Evolutionary conservation across 1,284 basidiomycete species (phyloP).

Genomic region (Trichosporon asahii): DNA sequence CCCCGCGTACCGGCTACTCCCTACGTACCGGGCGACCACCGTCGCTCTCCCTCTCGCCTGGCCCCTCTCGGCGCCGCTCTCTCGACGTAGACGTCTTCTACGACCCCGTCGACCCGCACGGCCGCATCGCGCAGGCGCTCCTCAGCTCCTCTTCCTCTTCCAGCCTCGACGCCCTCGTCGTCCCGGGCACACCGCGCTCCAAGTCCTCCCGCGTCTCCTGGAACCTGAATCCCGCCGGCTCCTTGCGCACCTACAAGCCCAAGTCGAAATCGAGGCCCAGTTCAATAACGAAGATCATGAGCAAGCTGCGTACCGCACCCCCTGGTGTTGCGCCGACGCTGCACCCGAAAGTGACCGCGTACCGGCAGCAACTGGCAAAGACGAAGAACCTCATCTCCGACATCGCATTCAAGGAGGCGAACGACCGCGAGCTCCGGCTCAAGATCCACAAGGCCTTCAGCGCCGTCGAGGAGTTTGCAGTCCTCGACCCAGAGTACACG

Average conservation of each 20-base stretch:
- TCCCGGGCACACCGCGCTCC: neutral
- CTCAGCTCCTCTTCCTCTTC: neutral
- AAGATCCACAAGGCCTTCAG: slow-evolving; percentile 1
- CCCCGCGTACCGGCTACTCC: neutral
- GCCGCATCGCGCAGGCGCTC: neutral
- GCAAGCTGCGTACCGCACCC: slow-evolving; percentile 1
- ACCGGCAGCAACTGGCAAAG: neutral
- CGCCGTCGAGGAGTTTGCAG: neutral
- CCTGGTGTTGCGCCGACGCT: neutral
- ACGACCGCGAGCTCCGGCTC: neutral
- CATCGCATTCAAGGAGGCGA: neutral
- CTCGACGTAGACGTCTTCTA: neutral
- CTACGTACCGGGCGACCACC: neutral
- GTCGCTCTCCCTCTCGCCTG: neutral
- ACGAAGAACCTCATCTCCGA: neutral
- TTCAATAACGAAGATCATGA: neutral
- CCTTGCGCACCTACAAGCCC: no score
- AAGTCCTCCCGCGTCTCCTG: neutral
- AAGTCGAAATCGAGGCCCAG: neutral
- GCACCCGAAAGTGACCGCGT: neutral
- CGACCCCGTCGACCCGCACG: neutral
- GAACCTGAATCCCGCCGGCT: neutral
- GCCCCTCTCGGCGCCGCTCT: neutral
- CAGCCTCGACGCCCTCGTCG: neutral
- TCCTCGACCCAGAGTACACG: slow-evolving; percentile 1